Evolutionary conservation across 140 eudicot species (phyloP).

Genomic region (Ambrosia hybrid): DNA sequence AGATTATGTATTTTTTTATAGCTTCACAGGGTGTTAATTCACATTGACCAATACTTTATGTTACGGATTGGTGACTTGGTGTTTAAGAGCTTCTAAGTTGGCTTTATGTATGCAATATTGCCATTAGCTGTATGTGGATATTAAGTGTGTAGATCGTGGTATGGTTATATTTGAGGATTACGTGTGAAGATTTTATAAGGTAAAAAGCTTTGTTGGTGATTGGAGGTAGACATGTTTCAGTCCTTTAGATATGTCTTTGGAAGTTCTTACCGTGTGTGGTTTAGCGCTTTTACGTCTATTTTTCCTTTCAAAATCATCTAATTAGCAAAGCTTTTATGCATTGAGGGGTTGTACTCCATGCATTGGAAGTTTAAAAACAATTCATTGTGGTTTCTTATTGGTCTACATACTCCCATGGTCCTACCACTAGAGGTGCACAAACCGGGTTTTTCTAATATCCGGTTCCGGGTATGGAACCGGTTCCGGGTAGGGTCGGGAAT

Average conservation of each 20-base stretch:
- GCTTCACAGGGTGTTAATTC: neutral
- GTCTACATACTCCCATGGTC: too few species aligned
- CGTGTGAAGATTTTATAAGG: neutral
- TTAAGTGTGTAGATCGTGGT: neutral
- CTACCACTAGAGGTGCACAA: too few species aligned
- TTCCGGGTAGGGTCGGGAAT: too few species aligned
- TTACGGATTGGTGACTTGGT: neutral
- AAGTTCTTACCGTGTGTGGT: too few species aligned
- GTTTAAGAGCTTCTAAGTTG: neutral
- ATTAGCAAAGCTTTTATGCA: too few species aligned
- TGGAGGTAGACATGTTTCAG: neutral
- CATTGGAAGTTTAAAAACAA: too few species aligned
- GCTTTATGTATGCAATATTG: neutral
- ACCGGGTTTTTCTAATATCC: too few species aligned
- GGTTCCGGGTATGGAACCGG: too few species aligned
- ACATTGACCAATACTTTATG: neutral
- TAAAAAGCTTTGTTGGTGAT: neutral
- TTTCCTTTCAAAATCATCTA: too few species aligned
- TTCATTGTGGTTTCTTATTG: too few species aligned
- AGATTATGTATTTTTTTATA: constrained; percentile 1
- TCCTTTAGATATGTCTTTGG: neutral
- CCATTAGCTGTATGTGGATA: neutral
- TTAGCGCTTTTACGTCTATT: too few species aligned
- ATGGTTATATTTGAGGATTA: neutral
- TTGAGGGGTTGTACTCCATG: too few species aligned